Conservation (phyloP, 1,284 basidiomycete genomes). For the Cutaneotrichosporon cavernicola region DNA sequence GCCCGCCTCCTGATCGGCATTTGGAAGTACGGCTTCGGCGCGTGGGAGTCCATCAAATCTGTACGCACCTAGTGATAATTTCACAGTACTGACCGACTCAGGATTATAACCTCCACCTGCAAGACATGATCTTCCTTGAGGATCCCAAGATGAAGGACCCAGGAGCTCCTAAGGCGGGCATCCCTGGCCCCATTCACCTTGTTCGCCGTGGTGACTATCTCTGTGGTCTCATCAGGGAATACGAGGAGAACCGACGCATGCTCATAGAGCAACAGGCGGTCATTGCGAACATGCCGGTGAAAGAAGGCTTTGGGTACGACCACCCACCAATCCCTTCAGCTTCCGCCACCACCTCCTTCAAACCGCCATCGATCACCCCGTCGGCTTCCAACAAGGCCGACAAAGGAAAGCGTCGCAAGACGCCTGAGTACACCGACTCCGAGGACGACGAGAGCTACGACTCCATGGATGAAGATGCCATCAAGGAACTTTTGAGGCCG, state of each 20-base stretch:
- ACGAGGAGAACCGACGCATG: constrained; percentile 84
- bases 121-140: constrained; percentile 95
- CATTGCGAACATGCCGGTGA: constrained; percentile 56
- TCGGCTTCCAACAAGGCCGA: constrained; percentile 40
- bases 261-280: constrained; percentile 56
- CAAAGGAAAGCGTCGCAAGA: constrained; percentile 80
- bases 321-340: constrained; percentile 32
- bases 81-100: constrained; percentile 47
- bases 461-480: constrained; percentile 92
- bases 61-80: constrained; percentile 24
- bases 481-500: constrained; percentile 93
- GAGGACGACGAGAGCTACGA: constrained; percentile 72
- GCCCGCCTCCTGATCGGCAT: constrained; percentile 92
- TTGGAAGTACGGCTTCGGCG: constrained; percentile 90
- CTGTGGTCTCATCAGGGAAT: constrained; percentile 76
- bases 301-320: constrained; percentile 49
- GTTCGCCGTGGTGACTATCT: constrained; percentile 96
- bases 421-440: constrained; percentile 87
- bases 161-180: constrained; percentile 53
- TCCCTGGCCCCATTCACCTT: constrained; percentile 94
- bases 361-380: not conserved
- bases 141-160: constrained; percentile 72
- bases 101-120: constrained; percentile 76
- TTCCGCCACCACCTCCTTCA: constrained; percentile 9
- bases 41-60: constrained; percentile 82